Evolutionary conservation across 768 basidiomycete genomes (phyloP).

Genomic region (Neoboletus subvelutipes): DNA sequence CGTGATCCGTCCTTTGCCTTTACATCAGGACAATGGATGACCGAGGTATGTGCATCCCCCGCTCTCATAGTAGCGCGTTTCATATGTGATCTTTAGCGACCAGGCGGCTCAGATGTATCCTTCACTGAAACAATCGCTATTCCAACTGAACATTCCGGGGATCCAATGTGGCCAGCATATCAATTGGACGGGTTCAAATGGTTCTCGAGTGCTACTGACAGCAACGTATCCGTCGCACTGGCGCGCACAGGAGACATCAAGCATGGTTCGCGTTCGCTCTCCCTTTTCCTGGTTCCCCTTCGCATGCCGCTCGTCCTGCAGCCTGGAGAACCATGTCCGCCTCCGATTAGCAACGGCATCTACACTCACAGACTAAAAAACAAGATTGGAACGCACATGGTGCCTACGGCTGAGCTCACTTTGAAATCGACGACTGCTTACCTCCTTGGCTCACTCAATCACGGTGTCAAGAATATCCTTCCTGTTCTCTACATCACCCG

Average conservation of each 20-base stretch:
- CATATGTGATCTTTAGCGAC: conserved; percentile 40
- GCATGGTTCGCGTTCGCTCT: conserved; percentile 63
- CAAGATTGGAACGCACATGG: conserved; percentile 71
- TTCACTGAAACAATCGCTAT: conserved; percentile 66
- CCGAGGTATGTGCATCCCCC: conserved; percentile 46
- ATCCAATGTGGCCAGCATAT: conserved; percentile 51
- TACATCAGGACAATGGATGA: conserved; percentile 85
- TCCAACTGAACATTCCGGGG: conserved; percentile 31
- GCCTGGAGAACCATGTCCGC: conserved; percentile 40
- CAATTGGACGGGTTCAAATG: conserved; percentile 72
- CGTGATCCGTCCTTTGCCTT: conserved; percentile 62
- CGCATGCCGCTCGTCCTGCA: conserved; percentile 47
- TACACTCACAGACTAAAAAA: conserved; percentile 72
- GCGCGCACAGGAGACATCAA: conserved; percentile 62
- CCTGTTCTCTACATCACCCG: conserved; percentile 80
- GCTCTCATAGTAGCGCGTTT: not conserved
- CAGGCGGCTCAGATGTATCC: conserved; percentile 76
- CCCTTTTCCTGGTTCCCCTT: conserved; percentile 73
- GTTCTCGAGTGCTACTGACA: conserved; percentile 84
- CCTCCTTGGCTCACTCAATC: conserved; percentile 55
- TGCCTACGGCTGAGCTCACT: conserved; percentile 76
- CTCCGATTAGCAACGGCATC: conserved; percentile 61
- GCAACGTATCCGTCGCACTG: conserved; percentile 67
- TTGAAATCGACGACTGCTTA: conserved; percentile 59
- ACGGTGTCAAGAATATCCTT: conserved; percentile 66